A percentile compares a stretch with the other conserved stretches of the same genome.
Conservation (phyloP, 139 green algal genomes). For the Tetraselmis chui region DNA sequence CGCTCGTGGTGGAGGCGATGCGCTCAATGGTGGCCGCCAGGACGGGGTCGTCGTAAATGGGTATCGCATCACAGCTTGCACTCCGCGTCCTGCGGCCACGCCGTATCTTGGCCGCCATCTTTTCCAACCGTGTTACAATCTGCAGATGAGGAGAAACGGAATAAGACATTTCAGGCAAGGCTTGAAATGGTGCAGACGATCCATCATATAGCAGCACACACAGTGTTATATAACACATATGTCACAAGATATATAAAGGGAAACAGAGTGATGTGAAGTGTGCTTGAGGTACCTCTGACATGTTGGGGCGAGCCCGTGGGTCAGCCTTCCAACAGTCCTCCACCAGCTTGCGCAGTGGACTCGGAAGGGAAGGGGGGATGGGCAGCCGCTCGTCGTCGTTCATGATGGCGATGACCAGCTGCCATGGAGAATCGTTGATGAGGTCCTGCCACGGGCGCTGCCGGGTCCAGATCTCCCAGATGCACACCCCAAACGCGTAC, state of each 20-base stretch:
- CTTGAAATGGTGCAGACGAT: too few relatives aligned
- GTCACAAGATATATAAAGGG: too few relatives aligned
- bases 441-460: neutral
- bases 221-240: too few relatives aligned
- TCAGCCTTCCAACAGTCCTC: neutral
- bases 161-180: too few relatives aligned
- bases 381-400: neutral
- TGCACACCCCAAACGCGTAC: neutral
- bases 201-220: too few relatives aligned
- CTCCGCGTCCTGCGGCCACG: neutral
- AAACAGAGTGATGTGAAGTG: too few relatives aligned
- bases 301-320: neutral
- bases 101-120: neutral
- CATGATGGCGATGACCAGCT: neutral
- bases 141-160: neutral
- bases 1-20: neutral
- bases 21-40: neutral
- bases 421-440: neutral
- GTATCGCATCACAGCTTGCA: neutral
- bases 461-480: neutral
- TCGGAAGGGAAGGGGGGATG: neutral
- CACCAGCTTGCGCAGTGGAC: neutral
- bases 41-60: neutral
- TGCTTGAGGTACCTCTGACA: neutral
- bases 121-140: neutral